Evolutionary conservation across 2,329 filamentous ascomycete species (phyloP).

Genomic region (Dothistroma septosporum): DNA sequence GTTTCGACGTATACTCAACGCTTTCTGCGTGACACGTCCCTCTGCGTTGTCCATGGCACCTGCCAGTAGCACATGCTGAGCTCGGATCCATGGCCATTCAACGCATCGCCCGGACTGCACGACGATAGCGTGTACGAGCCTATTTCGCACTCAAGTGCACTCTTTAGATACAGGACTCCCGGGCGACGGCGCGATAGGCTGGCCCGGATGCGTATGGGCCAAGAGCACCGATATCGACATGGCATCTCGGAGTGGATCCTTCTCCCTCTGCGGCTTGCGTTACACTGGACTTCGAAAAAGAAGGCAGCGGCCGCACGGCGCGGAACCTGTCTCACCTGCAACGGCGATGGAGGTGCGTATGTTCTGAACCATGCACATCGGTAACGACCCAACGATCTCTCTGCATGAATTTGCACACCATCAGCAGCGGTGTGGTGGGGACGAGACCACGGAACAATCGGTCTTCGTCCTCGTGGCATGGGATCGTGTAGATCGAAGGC

Average conservation of each 20-base stretch:
- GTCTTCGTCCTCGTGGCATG: neutral
- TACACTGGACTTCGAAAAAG: neutral
- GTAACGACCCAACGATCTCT: neutral
- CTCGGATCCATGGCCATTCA: no score
- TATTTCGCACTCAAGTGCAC: no score
- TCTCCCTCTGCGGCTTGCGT: neutral
- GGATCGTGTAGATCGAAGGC: neutral
- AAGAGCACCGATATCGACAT: neutral
- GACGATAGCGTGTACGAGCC: no score
- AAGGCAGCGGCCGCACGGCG: neutral
- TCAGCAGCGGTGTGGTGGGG: neutral
- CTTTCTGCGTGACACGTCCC: no score
- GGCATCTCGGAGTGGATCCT: neutral
- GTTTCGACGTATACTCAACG: no score
- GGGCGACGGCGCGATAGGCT: no score
- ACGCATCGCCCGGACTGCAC: no score
- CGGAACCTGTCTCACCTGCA: neutral
- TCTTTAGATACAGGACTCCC: no score
- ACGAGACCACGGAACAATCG: neutral
- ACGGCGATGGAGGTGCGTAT: neutral
- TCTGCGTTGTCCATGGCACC: no score
- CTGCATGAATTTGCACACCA: neutral
- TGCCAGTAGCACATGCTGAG: no score
- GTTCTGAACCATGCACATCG: neutral
- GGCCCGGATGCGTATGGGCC: no score